Percentiles rank a stretch among this genome's conserved stretches.
These are phyloP conservation scores for Croton laevigatus DNA, from an alignment of 441 rosid genomes.

Conservation along the genomic window DNA sequence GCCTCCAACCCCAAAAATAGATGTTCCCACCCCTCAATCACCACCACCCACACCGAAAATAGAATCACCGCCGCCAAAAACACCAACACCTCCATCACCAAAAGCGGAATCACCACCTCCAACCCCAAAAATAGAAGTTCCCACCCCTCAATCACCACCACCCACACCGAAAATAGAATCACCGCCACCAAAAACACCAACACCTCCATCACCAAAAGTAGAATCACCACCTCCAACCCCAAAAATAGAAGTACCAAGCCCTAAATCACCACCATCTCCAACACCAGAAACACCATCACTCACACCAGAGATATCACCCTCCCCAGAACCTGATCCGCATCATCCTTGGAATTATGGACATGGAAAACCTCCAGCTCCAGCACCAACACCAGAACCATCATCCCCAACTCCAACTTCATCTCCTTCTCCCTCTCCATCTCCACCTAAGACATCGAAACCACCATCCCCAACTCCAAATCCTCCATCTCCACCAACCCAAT, in stretches of 20 bases:
- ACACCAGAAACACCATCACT: background rate
- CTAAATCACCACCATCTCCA: too few relatives aligned
- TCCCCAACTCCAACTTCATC: too few relatives aligned
- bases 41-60: too few relatives aligned
- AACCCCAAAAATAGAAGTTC: too few relatives aligned
- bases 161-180: too few relatives aligned
- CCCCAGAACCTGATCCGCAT: constrained; percentile 22
- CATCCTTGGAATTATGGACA: constrained; percentile 6
- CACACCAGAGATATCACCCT: constrained; percentile 4
- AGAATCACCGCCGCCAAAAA: background rate
- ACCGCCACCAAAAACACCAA: background rate
- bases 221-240: too few relatives aligned
- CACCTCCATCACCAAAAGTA: constrained; percentile 11
- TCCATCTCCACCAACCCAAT: constrained; percentile 29
- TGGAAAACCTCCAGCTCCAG: too few relatives aligned
- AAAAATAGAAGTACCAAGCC: too few relatives aligned
- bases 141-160: too few relatives aligned
- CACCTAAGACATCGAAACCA: constrained; percentile 19
- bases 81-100: constrained; percentile 9
- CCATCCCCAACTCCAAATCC: constrained; percentile 23
- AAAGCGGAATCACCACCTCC: too few relatives aligned
- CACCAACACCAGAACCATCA: constrained; percentile 6
- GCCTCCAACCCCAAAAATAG: background rate
- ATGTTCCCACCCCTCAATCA: background rate
- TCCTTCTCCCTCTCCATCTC: too few relatives aligned